Evolutionary conservation across 441 rosid species (phyloP).

Genomic region (Adansonia rubrostipa): DNA sequence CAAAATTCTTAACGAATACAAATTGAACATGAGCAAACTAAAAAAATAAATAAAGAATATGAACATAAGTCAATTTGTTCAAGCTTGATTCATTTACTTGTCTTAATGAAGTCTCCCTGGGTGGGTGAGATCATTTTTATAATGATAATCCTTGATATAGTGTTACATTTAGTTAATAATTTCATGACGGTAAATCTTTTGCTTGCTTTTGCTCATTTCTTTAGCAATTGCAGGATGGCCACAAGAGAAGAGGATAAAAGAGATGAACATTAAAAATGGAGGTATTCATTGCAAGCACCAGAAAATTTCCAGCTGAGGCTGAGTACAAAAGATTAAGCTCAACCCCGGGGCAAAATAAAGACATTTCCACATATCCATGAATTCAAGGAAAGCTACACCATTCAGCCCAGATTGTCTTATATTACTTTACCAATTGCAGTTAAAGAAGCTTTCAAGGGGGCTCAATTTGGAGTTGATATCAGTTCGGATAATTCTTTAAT

Average conservation of each 20-base stretch:
- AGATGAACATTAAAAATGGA: not conserved
- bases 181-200: not conserved
- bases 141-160: too few species aligned
- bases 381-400: not conserved
- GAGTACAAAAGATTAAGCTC: not conserved
- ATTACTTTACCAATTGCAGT: not conserved
- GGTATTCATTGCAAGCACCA: not conserved
- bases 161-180: not conserved
- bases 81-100: too few species aligned
- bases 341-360: too few species aligned
- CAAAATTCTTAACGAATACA: too few species aligned
- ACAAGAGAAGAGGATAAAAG: not conserved
- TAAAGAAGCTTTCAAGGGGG: not conserved
- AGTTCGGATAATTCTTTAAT: slow-evolving; percentile 44
- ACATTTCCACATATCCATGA: not conserved
- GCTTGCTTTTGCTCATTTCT: not conserved
- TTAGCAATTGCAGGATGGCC: not conserved
- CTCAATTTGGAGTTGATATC: slow-evolving; percentile 14
- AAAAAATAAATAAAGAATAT: too few species aligned
- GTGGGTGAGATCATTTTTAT: too few species aligned
- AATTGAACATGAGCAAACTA: too few species aligned
- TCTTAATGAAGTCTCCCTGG: too few species aligned
- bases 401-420: not conserved
- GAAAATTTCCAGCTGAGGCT: not conserved
- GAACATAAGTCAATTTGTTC: too few species aligned